Evolutionary conservation across 2,329 filamentous ascomycete genomes (phyloP), one percentile per base, ranked within the genome.

Genomic region (Emergomyces pasteurianus): DNA sequence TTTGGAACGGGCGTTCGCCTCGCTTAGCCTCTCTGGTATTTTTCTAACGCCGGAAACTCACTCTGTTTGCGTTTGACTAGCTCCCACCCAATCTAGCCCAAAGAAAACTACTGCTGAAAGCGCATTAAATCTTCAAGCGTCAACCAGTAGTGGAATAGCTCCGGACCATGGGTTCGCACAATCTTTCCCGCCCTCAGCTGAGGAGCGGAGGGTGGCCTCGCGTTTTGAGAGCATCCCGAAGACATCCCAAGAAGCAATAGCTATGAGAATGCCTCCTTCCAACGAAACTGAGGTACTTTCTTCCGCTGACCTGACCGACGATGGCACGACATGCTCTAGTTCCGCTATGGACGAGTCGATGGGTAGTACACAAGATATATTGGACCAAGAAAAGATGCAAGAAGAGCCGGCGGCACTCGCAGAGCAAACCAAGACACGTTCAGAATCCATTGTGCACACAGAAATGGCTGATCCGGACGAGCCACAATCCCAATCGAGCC

Each of bases 321-420:
- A 65, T 47, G 38, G 62, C 8, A 62, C 64, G 14, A 65, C 67
- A 16, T 61, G 63, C 58, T 70, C 70, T n/a, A 70, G 70, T 14
- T 75, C 73, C 6, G 67, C 72, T 26, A 74, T 76, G 73, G 71
- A 75, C 62, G 73, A 75, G 62, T 75, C 74, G 54, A 68, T 65
- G 52, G 71, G 71, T 58, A 68, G 67, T 26, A 58, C 36, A 31
- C 23, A 57, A 26, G 55, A 57, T 46, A 26, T 31, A 21, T 57
- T 40, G 8, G 55, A 43, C 40, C 14, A 46, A 47, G 40, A 36
- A 40, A n/a, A 55, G 52, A 26, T 12, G 18, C 55, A 57, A 46
- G 38, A 42, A 42, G n/a, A 46, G 18, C 26, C 40, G 14, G 23
- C 46, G 21, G 21, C 55, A 34, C n/a, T 10, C 7, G 40, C 26